Evolutionary conservation across 305 asterid genomes (phyloP), one percentile per base, ranked within the genome.

Genomic region (Rubia peregrina): DNA sequence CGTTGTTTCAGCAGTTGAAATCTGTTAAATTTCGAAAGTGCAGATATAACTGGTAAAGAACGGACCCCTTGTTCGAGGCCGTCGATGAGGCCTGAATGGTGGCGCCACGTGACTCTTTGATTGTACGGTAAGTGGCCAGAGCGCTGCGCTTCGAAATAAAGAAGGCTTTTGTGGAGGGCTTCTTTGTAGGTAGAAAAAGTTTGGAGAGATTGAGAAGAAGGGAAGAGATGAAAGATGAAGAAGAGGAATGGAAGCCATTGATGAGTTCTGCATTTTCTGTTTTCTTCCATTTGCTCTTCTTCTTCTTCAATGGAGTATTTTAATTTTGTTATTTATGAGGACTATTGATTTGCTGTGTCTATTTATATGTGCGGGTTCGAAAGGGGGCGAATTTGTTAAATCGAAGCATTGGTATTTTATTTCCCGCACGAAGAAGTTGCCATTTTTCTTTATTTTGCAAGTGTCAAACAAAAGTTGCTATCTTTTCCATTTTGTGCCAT

Each of bases 51-150:
- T 3, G 3, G 1, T 33, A 33, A 2, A 33, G 38, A 62, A 75
- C 0, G 0, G 1, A 92, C 97, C 84, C 97, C 97, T 83, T 93
- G 97, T 64, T 93, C 96, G 41, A 93, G 88, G 68, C 98, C 98
- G 78, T 93, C 98, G 74, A 92, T 87, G 80, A 93, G 92, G 86
- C 89, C 97, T 65, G 98, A 93, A 75, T 93, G 98, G 79, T 88
- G 93, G 41, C 98, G 91, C 98, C 98, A 93, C 49, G 72, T 62
- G 19, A 87, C 86, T 7, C 98, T 59, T 76, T 93, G 96, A 76
- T 85, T 81, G 82, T 89, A 85, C 8, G 98, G 98, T 19, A 93
- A 86, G 76, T 85, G 95, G 74, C 98, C 98, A 77, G 97, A 93
- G 69, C 97, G 92, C 75, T 89, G 96, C 6, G 96, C 92, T 79